A percentile compares a stretch with the other conserved stretches of the same genome.
Evolutionary conservation across 2,329 filamentous ascomycete species (phyloP).

Genomic region (Cryphonectria japonica): DNA sequence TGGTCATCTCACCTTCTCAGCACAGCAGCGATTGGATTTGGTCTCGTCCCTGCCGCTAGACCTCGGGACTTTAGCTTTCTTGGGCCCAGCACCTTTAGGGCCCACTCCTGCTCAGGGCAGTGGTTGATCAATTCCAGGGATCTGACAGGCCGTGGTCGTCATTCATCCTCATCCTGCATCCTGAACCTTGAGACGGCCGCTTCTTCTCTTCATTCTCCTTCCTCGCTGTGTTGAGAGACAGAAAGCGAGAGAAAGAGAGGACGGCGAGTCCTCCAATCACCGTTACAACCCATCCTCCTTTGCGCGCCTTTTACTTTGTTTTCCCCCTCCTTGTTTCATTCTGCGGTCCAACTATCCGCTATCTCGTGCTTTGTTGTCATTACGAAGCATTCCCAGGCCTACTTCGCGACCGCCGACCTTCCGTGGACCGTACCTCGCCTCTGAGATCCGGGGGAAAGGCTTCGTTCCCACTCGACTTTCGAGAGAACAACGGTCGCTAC

Average conservation of each 20-base stretch:
- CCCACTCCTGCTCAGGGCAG: constrained; percentile 16
- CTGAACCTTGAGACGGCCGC: constrained; percentile 11
- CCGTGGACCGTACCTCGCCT: constrained; percentile 7
- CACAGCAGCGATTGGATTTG: constrained; percentile 27
- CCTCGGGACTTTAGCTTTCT: constrained; percentile 22
- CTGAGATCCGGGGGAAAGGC: constrained; percentile 7
- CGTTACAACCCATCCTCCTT: neutral
- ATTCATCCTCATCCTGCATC: constrained; percentile 19
- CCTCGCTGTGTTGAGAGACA: neutral
- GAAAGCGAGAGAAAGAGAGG: neutral
- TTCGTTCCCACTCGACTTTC: constrained; percentile 8
- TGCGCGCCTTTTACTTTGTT: neutral
- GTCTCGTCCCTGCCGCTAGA: constrained; percentile 22
- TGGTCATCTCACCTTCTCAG: constrained; percentile 24
- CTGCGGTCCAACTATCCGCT: neutral
- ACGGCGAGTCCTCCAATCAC: neutral
- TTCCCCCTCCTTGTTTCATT: neutral
- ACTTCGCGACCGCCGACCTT: constrained; percentile 12
- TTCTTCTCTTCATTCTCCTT: neutral
- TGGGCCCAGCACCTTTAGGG: constrained; percentile 17
- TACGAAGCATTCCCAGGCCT: constrained; percentile 11
- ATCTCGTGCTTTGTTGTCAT: neutral
- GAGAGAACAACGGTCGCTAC: constrained; percentile 5
- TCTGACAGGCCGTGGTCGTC: constrained; percentile 4
- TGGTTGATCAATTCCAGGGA: constrained; percentile 20